Conservation (phyloP, 2,329 filamentous ascomycete species). For the Tolypocladium paradoxum region DNA sequence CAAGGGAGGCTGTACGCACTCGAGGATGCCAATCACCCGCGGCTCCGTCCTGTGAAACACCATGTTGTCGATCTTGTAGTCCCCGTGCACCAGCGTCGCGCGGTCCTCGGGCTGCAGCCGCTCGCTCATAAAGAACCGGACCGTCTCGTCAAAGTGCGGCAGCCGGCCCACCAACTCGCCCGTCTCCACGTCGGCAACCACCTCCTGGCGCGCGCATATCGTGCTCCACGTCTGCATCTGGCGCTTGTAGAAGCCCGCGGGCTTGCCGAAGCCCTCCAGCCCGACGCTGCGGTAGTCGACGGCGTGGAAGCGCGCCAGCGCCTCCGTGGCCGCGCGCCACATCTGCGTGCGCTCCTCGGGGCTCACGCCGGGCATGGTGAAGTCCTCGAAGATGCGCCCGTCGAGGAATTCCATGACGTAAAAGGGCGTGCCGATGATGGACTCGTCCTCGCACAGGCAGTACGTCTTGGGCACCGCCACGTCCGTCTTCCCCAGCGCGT, state of each 20-base stretch:
- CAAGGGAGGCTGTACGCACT: constrained; percentile 38
- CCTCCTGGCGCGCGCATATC: constrained; percentile 69
- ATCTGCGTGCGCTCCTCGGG: constrained; percentile 61
- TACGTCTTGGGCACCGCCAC: constrained; percentile 80
- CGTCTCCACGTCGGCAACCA: constrained; percentile 66
- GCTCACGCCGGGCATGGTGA: constrained; percentile 62
- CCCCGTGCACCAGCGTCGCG: constrained; percentile 76
- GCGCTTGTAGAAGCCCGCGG: constrained; percentile 68
- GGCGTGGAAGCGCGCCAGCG: constrained; percentile 75
- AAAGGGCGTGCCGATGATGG: constrained; percentile 78
- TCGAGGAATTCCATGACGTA: constrained; percentile 97
- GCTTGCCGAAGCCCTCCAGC: constrained; percentile 62
- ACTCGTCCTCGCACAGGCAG: constrained; percentile 73
- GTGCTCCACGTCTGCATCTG: constrained; percentile 76
- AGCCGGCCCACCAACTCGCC: constrained; percentile 67
- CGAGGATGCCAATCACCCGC: constrained; percentile 81
- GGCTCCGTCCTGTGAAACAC: constrained; percentile 85
- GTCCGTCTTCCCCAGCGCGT: constrained; percentile 65
- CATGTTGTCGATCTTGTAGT: constrained; percentile 91
- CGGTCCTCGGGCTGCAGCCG: constrained; percentile 64
- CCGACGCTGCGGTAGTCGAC: constrained; percentile 57
- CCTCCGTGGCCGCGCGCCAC: constrained; percentile 78
- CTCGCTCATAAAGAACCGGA: constrained; percentile 64
- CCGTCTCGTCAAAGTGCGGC: constrained; percentile 71
- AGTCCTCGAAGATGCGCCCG: constrained; percentile 87